These are phyloP conservation scores for Tylopilus intermedius DNA, from an alignment of 768 basidiomycete genomes.

Conservation along the genomic window DNA sequence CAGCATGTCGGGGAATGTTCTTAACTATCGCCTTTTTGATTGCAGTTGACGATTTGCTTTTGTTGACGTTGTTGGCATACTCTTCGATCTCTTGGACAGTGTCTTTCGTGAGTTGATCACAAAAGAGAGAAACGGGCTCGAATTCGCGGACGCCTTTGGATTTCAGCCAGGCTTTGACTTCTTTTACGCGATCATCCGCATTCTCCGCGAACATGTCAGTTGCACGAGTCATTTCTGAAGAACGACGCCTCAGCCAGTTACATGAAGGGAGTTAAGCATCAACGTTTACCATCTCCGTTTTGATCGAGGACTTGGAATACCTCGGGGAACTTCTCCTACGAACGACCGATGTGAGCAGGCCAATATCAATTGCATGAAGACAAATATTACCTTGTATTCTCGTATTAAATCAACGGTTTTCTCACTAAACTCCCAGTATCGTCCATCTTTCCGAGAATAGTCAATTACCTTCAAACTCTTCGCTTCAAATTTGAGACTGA, in stretches of 20 bases:
- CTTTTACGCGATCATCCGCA: slow-evolving; percentile 66
- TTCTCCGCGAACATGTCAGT: slow-evolving; percentile 52
- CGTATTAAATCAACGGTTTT: slow-evolving; percentile 75
- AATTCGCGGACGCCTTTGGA: slow-evolving; percentile 82
- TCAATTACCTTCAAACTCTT: slow-evolving; percentile 91
- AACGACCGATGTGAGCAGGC: not conserved
- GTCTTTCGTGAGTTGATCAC: slow-evolving; percentile 88
- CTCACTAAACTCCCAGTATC: slow-evolving; percentile 91
- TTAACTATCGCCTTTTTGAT: slow-evolving; percentile 94
- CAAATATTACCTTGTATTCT: slow-evolving; percentile 66
- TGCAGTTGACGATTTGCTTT: slow-evolving; percentile 50
- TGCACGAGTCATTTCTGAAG: slow-evolving; percentile 71
- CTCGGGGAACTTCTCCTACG: slow-evolving; percentile 74
- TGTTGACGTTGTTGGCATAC: slow-evolving; percentile 63
- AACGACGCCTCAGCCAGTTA: slow-evolving; percentile 1
- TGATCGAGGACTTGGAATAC: slow-evolving; percentile 69
- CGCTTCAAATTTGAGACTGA: slow-evolving; percentile 94
- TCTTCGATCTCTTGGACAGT: slow-evolving; percentile 77
- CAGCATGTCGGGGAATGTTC: slow-evolving; percentile 86
- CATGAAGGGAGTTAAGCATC: not conserved
- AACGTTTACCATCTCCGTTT: slow-evolving; percentile 58
- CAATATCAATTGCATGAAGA: too few relatives aligned
- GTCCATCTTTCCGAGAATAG: slow-evolving; percentile 80
- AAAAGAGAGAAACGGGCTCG: slow-evolving; percentile 87
- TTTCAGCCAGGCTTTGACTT: slow-evolving; percentile 83